Percentiles rank a stretch among this genome's conserved stretches.
These are phyloP conservation scores for Eutrema japonicum DNA, from an alignment of 345 rosid genomes.

Conservation along the genomic window DNA sequence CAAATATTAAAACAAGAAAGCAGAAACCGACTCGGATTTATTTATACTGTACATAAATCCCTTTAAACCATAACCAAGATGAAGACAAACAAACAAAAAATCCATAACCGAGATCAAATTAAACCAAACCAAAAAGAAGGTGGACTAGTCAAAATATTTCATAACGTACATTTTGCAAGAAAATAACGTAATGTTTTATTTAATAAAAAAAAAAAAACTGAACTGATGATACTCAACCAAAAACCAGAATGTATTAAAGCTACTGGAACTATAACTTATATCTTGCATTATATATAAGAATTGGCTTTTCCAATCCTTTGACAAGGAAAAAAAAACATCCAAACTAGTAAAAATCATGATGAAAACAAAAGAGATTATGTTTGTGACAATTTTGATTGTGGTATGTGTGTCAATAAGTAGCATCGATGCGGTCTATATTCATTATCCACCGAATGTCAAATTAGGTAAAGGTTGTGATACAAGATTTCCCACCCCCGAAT, in stretches of 20 bases:
- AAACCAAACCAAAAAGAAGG: too few relatives aligned
- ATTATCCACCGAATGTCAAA: background rate
- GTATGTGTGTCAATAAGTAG: background rate
- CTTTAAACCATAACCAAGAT: too few relatives aligned
- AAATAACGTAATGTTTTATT: background rate
- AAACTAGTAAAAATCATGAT: background rate
- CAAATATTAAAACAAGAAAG: too few relatives aligned
- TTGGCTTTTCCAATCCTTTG: background rate
- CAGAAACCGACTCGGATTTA: too few relatives aligned
- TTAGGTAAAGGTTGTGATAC: background rate
- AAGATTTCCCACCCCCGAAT: background rate
- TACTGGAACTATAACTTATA: background rate
- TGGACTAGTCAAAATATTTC: background rate
- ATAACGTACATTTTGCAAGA: too few relatives aligned
- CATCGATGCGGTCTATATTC: background rate
- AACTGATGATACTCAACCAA: background rate
- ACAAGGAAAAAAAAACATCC: background rate
- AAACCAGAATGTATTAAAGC: background rate
- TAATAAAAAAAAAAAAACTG: background rate
- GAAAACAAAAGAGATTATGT: constrained; percentile 13
- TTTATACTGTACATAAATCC: too few relatives aligned
- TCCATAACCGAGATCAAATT: too few relatives aligned
- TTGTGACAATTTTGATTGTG: constrained; percentile 15
- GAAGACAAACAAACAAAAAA: too few relatives aligned
- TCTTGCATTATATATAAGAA: constrained; percentile 1